Evolutionary conservation across 2,329 filamentous ascomycete genomes (phyloP).

Genomic region (Seiridium unicorne): DNA sequence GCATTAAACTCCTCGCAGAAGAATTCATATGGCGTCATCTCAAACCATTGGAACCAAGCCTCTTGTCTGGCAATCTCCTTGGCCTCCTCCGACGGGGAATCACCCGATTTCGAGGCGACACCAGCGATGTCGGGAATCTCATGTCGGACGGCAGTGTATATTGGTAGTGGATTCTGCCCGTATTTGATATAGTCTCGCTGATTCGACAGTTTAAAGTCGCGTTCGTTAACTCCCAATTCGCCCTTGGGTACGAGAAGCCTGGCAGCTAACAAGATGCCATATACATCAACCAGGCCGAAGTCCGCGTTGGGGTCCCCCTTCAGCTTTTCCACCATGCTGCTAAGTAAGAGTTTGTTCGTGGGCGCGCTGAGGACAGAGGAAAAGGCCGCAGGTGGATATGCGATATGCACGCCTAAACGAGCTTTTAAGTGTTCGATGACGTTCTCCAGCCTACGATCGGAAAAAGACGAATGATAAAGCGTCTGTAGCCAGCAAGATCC

Average conservation of each 20-base stretch:
- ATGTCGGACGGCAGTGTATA: slow-evolving; percentile 93
- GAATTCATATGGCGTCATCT: slow-evolving; percentile 91
- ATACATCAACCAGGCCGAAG: slow-evolving; percentile 91
- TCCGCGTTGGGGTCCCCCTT: slow-evolving; percentile 77
- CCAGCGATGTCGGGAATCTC: slow-evolving; percentile 75
- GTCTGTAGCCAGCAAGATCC: slow-evolving; percentile 95
- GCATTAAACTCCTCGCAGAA: slow-evolving; percentile 91
- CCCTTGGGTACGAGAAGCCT: slow-evolving; percentile 83
- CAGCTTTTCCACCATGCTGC: slow-evolving; percentile 87
- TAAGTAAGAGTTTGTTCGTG: slow-evolving; percentile 88
- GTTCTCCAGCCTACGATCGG: slow-evolving; percentile 62
- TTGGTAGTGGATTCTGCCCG: slow-evolving; percentile 83
- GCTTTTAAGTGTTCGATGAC: slow-evolving; percentile 85
- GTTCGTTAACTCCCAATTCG: slow-evolving; percentile 71
- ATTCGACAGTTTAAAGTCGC: slow-evolving; percentile 88
- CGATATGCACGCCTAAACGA: slow-evolving; percentile 83
- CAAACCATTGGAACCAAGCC: slow-evolving; percentile 98
- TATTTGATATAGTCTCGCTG: slow-evolving; percentile 74
- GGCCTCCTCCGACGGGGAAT: slow-evolving; percentile 40
- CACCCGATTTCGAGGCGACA: slow-evolving; percentile 31
- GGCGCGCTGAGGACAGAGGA: slow-evolving; percentile 80
- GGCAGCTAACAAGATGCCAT: slow-evolving; percentile 81
- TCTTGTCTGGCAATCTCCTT: slow-evolving; percentile 59
- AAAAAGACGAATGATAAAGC: slow-evolving; percentile 80
- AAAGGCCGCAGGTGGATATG: slow-evolving; percentile 84